Base-by-base conservation (phyloP, 2,329 filamentous ascomycete species). In the Fragosphaeria purpurea region DNA sequence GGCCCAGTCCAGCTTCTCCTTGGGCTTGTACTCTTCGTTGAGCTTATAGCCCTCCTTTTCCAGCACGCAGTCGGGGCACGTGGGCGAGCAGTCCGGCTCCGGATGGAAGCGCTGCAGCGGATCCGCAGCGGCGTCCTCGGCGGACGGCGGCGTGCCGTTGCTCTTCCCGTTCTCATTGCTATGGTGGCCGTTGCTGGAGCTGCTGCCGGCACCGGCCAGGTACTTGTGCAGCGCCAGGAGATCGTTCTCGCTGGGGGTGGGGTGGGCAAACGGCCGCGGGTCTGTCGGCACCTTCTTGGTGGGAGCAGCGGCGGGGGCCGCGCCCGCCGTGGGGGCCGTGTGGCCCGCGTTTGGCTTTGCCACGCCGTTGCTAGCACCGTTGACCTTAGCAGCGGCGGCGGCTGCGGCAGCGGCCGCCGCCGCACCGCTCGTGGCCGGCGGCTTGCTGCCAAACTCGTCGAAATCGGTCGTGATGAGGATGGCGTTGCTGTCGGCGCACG, bases 401-500 rank as follows among this genome's bases (percentile, higher is more conserved):
- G 59, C 55, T n/a, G 57, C 50, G 39, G 52, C 32, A 50, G 49
- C 42, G 5, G 50, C 35, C 2, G 53, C 53, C 2, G 50, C 42
- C 6, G 50, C 52, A 44, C 31, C 53, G 51, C 11, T 53, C 51
- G n/a, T 59, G 46, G 44, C 57, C 46, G 33, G 59, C 47, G 54
- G 55, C 55, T 50, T 52, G 45, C 67, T 65, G 57, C 70, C 69
- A 63, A 79, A 78, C 65, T 77, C 74, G 58, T 78, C 74, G 54
- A 75, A 77, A 52, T 78, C 74, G 47, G 75, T 78, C n/a, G 73
- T 72, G 59, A 78, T 73, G 52, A 78, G 65, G 42, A 78, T 63
- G 39, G 75, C 75, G 42, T 74, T 70, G 59, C 71, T 72, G 42
- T 60, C 65, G 41, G 66, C 58, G 58, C 75, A 79, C 22, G 75